Base-by-base conservation (phyloP, 441 rosid genomes). In the Kokia cookei region DNA sequence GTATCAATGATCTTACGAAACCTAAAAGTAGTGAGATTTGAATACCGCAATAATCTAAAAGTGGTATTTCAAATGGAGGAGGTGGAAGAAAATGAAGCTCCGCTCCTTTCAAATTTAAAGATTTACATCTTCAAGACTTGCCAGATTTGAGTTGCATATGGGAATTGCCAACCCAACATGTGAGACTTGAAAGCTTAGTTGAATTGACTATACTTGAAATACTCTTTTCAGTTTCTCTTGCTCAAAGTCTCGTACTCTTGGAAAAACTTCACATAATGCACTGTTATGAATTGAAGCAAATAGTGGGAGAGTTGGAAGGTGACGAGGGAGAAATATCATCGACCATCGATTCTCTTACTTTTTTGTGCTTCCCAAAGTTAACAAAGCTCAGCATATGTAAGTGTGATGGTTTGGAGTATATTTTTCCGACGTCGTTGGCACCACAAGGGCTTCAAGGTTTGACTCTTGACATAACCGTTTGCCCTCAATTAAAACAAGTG, bases 361-460 rank as follows among this genome's bases (percentile, higher is more conserved):
- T 29, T 4, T 37, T 40, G 14, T 64, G 50, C 50, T 64, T 64
- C 50, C 68, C 50, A 10, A 37, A 64, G 5, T 40, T 64, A 63
- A 19, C 1, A n/a, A 1, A 0, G 9, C 15, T 63, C 3, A 0
- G 0, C 27, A 2, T 63, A 63, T 0, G 0, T 1, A 0, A 4
- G 1, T 63, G 67, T 17, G 14, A 17, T 3, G 5, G 15, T 9
- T 40, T 63, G 50, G 50, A 63, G 26, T 40, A 9, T 40, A 9
- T 63, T 40, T 63, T 63, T 17, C 27, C 67, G 1, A 37, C 5
- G 1, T 3, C 4, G 24, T 10, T 40, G 50, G 67, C 27, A 1
- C 65, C 65, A 1, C 45, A 15, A 32, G 65, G 65, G 48, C 47
- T 63, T 40, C 50, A 6, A 5, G 15, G 4, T 17, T 3, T 63